phyloP scores from a whole-genome alignment of 2,329 filamentous ascomycete genomes.

The Macrophomina phaseolina region DNA sequence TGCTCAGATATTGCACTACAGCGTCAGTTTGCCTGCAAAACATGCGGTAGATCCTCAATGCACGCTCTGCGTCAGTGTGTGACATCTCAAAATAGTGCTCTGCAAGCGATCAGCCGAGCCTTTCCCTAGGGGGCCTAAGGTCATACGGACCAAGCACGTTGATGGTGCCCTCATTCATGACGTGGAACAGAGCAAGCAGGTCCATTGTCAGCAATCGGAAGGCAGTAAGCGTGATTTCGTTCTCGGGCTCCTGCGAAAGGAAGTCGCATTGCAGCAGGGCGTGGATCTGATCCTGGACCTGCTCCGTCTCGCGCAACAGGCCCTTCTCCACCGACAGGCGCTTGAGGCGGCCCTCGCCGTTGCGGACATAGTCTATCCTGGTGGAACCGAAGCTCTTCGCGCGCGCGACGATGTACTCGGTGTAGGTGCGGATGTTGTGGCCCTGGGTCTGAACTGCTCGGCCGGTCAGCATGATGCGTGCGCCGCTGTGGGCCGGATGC shows the following conservation, averaged over 20 bases:
- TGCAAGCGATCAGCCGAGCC: conserved; percentile 47
- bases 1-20: conserved; percentile 86
- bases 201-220: conserved; percentile 92
- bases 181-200: conserved; percentile 86
- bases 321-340: conserved; percentile 89
- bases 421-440: conserved; percentile 90
- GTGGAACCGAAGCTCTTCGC: conserved; percentile 83
- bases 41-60: conserved; percentile 87
- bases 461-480: conserved; percentile 7
- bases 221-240: conserved; percentile 94
- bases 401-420: conserved; percentile 82
- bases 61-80: conserved; percentile 87
- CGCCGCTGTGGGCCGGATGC: conserved; percentile 11
- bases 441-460: conserved; percentile 86
- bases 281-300: conserved; percentile 84
- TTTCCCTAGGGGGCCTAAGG: conserved; percentile 5
- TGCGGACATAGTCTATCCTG: conserved; percentile 87
- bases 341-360: conserved; percentile 82
- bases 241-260: conserved; percentile 85
- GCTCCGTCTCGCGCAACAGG: conserved; percentile 86
- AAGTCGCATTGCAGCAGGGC: conserved; percentile 90
- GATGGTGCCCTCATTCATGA: conserved; percentile 96
- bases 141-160: conserved; percentile 80
- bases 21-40: conserved; percentile 92
- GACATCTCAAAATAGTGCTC: conserved; percentile 99